These are phyloP conservation scores for Boletus patriciae DNA, from an alignment of 768 basidiomycete species.

Conservation along the genomic window DNA sequence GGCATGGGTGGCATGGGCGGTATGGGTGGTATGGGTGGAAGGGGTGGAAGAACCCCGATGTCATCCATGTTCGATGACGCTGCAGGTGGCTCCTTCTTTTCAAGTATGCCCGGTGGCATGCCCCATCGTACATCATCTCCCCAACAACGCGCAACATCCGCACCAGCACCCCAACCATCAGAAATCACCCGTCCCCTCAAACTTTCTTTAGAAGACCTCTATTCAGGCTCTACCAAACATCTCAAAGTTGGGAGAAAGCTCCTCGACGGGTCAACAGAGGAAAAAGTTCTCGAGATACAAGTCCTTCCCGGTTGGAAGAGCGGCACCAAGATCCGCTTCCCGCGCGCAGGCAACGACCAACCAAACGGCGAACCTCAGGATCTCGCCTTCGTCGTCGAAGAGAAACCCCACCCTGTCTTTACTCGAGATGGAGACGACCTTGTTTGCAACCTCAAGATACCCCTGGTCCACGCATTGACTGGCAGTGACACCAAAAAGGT, in stretches of 20 bases:
- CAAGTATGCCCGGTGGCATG: conserved; percentile 57
- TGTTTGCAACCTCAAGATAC: conserved; percentile 54
- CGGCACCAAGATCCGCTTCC: conserved; percentile 92
- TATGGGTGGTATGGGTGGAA: conserved; percentile 32
- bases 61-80: conserved; percentile 38
- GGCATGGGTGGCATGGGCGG: conserved; percentile 34
- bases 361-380: conserved; percentile 71
- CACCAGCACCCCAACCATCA: conserved; percentile 37
- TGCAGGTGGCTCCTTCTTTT: conserved; percentile 40
- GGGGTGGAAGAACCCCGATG: conserved; percentile 39
- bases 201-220: conserved; percentile 83
- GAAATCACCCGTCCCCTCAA: conserved; percentile 84
- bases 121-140: conserved; percentile 43
- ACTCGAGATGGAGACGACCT: conserved; percentile 83
- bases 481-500: conserved; percentile 54
- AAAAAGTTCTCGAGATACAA: conserved; percentile 80
- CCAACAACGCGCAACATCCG: conserved; percentile 28
- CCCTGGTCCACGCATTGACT: conserved; percentile 81
- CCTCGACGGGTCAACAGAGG: conserved; percentile 73
- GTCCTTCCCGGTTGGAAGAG: conserved; percentile 93
- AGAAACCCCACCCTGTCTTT: conserved; percentile 82
- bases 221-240: conserved; percentile 80
- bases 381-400: conserved; percentile 96
- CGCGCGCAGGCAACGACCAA: conserved; percentile 81
- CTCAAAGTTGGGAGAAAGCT: conserved; percentile 81